Evolutionary conservation across 73 alveolate species (phyloP).

Genomic region (Stentor coeruleus): DNA sequence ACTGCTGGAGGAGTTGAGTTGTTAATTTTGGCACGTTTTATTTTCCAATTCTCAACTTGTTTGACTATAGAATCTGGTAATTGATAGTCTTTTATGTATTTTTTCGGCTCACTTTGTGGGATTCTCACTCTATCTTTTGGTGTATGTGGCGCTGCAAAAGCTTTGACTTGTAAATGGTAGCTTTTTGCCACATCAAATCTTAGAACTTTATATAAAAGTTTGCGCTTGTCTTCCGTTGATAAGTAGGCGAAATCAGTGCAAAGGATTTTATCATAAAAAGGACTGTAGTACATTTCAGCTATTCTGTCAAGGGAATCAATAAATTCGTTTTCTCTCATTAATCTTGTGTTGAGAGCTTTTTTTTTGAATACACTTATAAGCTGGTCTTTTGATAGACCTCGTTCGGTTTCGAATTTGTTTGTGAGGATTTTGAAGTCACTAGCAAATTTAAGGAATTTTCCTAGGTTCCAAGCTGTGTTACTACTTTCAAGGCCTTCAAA

Average conservation of each 20-base stretch:
- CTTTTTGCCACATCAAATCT: not conserved
- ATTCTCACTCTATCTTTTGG: not conserved
- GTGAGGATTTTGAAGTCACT: not conserved
- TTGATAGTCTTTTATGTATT: not conserved
- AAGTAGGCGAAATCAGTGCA: not conserved
- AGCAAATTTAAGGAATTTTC: not conserved
- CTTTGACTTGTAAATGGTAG: not conserved
- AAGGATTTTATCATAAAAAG: not conserved
- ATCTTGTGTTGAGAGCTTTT: not conserved
- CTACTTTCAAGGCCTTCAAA: not conserved
- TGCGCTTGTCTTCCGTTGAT: not conserved
- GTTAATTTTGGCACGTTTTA: not conserved
- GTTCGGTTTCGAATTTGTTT: not conserved
- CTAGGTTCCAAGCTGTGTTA: not conserved
- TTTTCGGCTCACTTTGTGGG: not conserved
- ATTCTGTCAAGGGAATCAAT: constrained; percentile 22
- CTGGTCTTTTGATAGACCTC: not conserved
- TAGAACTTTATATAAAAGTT: not conserved
- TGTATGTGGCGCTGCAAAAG: not conserved
- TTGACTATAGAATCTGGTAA: not conserved
- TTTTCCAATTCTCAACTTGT: too few relatives aligned
- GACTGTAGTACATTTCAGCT: not conserved
- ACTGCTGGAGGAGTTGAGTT: not conserved
- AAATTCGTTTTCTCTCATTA: not conserved
- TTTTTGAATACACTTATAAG: not conserved